These are phyloP conservation scores for Chlorella variabilis DNA, from an alignment of 163 green algal species.

Conservation along the genomic window DNA sequence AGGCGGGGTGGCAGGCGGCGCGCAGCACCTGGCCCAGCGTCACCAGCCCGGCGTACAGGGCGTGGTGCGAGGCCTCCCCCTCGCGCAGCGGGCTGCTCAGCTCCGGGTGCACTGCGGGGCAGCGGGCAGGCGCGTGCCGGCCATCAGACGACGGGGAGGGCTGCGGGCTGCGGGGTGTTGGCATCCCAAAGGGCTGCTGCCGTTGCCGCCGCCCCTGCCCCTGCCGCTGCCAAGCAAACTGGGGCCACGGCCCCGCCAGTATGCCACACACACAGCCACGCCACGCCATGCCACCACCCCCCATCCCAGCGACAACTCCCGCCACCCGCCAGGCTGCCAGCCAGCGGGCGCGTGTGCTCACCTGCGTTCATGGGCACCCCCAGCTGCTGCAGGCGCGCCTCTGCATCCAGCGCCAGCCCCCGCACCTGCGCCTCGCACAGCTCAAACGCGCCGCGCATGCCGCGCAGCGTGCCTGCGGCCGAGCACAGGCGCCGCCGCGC, in stretches of 20 bases:
- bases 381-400: constrained; percentile 35
- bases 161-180: too few relatives aligned
- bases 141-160: too few relatives aligned
- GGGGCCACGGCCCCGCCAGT: too few relatives aligned
- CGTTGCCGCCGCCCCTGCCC: too few relatives aligned
- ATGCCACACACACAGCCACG: too few relatives aligned
- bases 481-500: not conserved
- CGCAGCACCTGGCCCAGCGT: constrained; percentile 16
- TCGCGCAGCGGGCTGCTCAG: constrained; percentile 33
- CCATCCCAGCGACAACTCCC: too few relatives aligned
- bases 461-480: not conserved
- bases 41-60: constrained; percentile 21
- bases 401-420: constrained; percentile 20
- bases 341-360: too few relatives aligned
- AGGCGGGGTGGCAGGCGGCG: constrained; percentile 2
- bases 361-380: constrained; percentile 36
- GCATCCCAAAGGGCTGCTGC: too few relatives aligned
- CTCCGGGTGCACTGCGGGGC: constrained; percentile 30
- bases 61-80: constrained; percentile 14
- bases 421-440: constrained; percentile 19
- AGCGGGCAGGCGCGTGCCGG: too few relatives aligned
- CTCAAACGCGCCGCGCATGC: constrained; percentile 3
- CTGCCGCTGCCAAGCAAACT: too few relatives aligned
- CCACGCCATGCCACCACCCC: too few relatives aligned
- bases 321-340: too few relatives aligned